phyloP scores from a whole-genome alignment of 2,329 filamentous ascomycete species.

The Diaporthe batatas region DNA sequence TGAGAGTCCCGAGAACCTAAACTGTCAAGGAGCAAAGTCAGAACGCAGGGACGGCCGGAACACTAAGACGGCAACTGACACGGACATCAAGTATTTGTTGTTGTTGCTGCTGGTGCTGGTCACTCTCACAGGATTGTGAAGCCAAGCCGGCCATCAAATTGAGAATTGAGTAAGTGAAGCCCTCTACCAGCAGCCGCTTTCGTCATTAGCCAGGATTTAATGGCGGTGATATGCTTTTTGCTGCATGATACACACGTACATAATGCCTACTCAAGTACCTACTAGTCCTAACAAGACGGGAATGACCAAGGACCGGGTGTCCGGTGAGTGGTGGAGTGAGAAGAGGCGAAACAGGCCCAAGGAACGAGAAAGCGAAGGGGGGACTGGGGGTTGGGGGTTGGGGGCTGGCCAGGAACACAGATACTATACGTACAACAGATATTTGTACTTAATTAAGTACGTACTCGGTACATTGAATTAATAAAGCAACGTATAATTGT shows the following conservation, averaged over 20 bases:
- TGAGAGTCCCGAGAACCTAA: background rate
- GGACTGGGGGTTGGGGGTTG: background rate
- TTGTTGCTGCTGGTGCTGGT: background rate
- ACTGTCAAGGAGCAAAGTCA: slow-evolving; percentile 3
- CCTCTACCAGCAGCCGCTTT: slow-evolving; percentile 12
- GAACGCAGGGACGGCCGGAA: slow-evolving; percentile 4
- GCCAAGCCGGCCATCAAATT: background rate
- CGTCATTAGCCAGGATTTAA: background rate
- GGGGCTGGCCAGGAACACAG: background rate
- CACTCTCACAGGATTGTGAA: background rate
- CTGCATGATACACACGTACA: slow-evolving; percentile 21
- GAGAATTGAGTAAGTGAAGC: background rate
- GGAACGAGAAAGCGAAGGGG: background rate
- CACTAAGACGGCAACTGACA: background rate
- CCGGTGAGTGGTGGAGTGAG: slow-evolving; percentile 12
- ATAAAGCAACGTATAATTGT: slow-evolving; percentile 18
- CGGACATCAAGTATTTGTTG: background rate
- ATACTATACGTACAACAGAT: background rate
- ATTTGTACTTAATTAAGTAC: background rate
- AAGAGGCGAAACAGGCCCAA: slow-evolving; percentile 28
- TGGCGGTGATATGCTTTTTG: slow-evolving; percentile 3
- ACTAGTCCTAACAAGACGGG: background rate
- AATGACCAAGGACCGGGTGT: background rate
- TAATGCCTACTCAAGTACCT: background rate
- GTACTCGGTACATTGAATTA: no score